These are phyloP conservation scores for Gaertneriomyces sp. DNA, from an alignment of 192 early-diverging fungal species.

Conservation along the genomic window DNA sequence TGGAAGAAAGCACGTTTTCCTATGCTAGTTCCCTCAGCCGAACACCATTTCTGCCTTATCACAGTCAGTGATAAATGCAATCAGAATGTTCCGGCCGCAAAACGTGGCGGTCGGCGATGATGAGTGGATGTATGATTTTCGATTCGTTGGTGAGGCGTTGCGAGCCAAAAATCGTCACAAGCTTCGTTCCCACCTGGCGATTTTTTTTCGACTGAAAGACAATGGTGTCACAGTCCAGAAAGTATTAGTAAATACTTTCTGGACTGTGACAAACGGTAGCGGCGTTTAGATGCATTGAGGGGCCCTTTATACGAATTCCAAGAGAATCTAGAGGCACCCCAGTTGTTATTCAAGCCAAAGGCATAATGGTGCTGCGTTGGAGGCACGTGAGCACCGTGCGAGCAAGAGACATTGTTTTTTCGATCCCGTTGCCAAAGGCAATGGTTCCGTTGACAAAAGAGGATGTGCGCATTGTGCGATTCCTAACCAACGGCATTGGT, in stretches of 20 bases:
- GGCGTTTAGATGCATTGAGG: no score
- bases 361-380: constrained; percentile 1
- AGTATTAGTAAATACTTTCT: no score
- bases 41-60: background rate
- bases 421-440: background rate
- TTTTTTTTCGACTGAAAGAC: background rate
- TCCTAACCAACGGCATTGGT: background rate
- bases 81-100: background rate
- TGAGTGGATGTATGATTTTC: background rate
- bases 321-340: no score
- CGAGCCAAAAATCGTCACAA: background rate
- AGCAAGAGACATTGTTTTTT: background rate
- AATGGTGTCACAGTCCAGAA: no score
- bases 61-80: background rate
- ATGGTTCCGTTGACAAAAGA: constrained; percentile 1
- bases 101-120: background rate
- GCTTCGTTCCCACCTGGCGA: background rate
- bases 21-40: background rate
- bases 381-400: background rate
- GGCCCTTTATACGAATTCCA: no score
- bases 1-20: background rate
- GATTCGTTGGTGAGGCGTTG: background rate
- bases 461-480: background rate
- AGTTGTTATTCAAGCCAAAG: background rate
- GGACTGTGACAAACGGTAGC: no score